A percentile compares a stretch with the other conserved stretches of the same genome.
phyloP scores from a whole-genome alignment of 352 stramenopile genomes.

The Pythium folliculosum region DNA sequence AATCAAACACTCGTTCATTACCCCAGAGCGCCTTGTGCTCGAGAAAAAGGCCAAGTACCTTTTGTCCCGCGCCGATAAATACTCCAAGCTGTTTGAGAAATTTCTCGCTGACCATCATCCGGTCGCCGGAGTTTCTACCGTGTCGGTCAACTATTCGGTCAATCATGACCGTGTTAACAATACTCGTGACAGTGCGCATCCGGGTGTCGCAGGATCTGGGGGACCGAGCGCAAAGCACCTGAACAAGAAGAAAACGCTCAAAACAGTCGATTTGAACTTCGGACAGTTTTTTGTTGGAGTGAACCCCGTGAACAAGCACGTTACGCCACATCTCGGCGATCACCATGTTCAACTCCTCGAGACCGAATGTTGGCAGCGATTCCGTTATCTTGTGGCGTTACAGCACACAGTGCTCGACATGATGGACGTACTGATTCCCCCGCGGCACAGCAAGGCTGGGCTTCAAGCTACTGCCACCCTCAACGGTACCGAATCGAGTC shows the following conservation, averaged over 20 bases:
- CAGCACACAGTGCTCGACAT: slow-evolving; percentile 34
- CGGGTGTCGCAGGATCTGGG: background rate
- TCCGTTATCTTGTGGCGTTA: slow-evolving; percentile 39
- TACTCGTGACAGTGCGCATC: slow-evolving; percentile 1
- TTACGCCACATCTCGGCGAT: slow-evolving; percentile 44
- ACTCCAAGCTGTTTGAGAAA: slow-evolving; percentile 27
- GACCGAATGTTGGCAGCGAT: slow-evolving; percentile 55
- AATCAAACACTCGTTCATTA: slow-evolving; percentile 26
- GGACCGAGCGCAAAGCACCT: background rate
- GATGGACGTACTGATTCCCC: slow-evolving; percentile 37
- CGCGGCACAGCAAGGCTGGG: background rate
- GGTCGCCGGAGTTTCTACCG: background rate
- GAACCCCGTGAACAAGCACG: slow-evolving; percentile 62
- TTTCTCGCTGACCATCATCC: background rate
- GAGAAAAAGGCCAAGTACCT: slow-evolving; percentile 72
- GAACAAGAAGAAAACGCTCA: slow-evolving; percentile 23
- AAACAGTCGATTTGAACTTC: slow-evolving; percentile 32
- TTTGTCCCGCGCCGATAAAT: slow-evolving; percentile 46
- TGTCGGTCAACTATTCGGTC: slow-evolving; percentile 13
- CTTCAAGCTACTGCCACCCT: background rate
- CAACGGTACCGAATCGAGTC: background rate
- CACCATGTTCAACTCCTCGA: slow-evolving; percentile 43
- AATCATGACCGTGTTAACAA: slow-evolving; percentile 13
- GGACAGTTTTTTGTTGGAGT: slow-evolving; percentile 53
- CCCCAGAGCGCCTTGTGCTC: slow-evolving; percentile 44